Conservation (phyloP, 2,329 filamentous ascomycete genomes). For the Alternaria sp. region DNA sequence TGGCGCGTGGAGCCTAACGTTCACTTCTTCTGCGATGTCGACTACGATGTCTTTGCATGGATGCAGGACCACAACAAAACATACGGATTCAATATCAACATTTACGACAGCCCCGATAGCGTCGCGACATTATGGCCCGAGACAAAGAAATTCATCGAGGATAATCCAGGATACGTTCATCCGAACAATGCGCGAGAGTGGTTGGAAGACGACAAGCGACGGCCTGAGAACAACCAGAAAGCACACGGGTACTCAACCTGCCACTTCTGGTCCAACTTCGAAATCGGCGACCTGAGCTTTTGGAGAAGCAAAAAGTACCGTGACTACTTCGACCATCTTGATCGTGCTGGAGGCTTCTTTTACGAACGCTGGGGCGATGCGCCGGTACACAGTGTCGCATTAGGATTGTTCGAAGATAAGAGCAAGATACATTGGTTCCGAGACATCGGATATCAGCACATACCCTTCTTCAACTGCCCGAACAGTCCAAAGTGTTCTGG, state of each 20-base stretch:
- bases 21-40: slow-evolving; percentile 98
- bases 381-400: slow-evolving; percentile 91
- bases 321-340: slow-evolving; percentile 95
- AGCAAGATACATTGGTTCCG: slow-evolving; percentile 98
- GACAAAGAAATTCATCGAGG: slow-evolving; percentile 86
- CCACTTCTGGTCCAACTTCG: slow-evolving; percentile 99
- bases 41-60: slow-evolving; percentile 98
- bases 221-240: slow-evolving; percentile 80
- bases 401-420: slow-evolving; percentile 91
- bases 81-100: slow-evolving; percentile 97
- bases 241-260: slow-evolving; percentile 97
- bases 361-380: slow-evolving; percentile 99
- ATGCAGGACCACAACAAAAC: slow-evolving; percentile 99
- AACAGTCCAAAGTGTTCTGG: slow-evolving; percentile 93
- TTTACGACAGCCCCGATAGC: slow-evolving; percentile 90
- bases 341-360: slow-evolving; percentile 95
- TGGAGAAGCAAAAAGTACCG: slow-evolving; percentile 91
- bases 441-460: slow-evolving; percentile 97
- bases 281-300: slow-evolving; percentile 92
- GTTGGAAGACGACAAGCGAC: slow-evolving; percentile 79
- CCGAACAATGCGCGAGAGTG: slow-evolving; percentile 87
- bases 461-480: slow-evolving; percentile 98
- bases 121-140: slow-evolving; percentile 95
- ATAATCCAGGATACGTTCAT: slow-evolving; percentile 82
- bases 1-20: slow-evolving; percentile 99